A percentile compares a stretch with the other conserved stretches of the same genome.
These are phyloP conservation scores for Gleditsia sinensis DNA, from an alignment of 306 rosid genomes.

Conservation along the genomic window DNA sequence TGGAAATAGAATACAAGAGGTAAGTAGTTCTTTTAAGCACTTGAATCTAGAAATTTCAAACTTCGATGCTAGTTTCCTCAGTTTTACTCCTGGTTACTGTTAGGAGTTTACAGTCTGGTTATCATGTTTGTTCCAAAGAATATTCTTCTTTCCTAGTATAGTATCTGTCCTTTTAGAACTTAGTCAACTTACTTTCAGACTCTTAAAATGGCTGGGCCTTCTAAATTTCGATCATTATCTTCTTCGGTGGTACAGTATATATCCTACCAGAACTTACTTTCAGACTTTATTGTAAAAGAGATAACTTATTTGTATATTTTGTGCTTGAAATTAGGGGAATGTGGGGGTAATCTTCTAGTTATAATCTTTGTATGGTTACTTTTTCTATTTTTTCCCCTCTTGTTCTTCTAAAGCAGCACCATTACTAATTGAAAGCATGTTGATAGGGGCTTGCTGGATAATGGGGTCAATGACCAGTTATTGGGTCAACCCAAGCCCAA, in stretches of 20 bases:
- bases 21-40: too few species aligned
- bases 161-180: neutral
- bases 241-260: neutral
- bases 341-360: neutral
- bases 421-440: conserved; percentile 5
- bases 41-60: neutral
- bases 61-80: neutral
- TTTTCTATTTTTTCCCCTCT: neutral
- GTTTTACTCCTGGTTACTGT: neutral
- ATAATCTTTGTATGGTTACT: neutral
- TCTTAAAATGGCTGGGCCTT: neutral
- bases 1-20: conserved; percentile 94
- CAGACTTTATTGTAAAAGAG: neutral
- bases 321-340: neutral
- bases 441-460: too few species aligned
- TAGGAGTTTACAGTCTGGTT: neutral
- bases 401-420: neutral
- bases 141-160: neutral
- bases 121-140: conserved; percentile 5
- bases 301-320: conserved; percentile 6
- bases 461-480: too few species aligned
- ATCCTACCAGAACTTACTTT: neutral
- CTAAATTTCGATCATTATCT: neutral
- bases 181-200: neutral
- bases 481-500: too few species aligned